Percentiles rank a stretch among this genome's conserved stretches.
phyloP scores from a whole-genome alignment of 768 basidiomycete species.

The Pisolithus orientalis region DNA sequence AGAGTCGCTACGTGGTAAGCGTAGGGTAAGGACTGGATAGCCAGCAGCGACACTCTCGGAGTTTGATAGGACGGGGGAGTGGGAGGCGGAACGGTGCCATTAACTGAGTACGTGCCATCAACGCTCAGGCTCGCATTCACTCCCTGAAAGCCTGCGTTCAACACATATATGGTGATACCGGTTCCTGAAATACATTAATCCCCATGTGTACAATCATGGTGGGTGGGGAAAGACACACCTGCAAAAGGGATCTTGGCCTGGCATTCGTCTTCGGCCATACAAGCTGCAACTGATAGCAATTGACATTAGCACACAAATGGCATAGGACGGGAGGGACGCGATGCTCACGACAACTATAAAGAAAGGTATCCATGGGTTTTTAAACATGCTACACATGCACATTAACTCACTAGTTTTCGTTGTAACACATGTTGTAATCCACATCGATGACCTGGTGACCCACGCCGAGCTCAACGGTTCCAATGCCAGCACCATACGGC shows the following conservation, averaged over 20 bases:
- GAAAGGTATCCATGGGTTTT: too few relatives aligned
- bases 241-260: neutral
- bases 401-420: neutral
- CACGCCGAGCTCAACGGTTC: neutral
- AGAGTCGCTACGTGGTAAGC: neutral
- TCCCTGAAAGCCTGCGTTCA: conserved; percentile 1
- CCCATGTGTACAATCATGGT: neutral
- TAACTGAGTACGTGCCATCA: neutral
- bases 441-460: neutral
- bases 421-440: neutral
- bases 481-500: neutral
- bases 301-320: neutral
- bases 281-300: neutral
- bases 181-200: neutral
- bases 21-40: neutral
- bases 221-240: neutral
- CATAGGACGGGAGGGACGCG: neutral
- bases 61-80: conserved; percentile 1
- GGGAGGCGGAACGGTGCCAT: neutral
- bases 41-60: conserved; percentile 1
- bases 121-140: neutral
- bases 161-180: conserved; percentile 2
- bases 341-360: neutral
- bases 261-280: neutral
- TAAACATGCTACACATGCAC: neutral